Evolutionary conservation across 192 early-diverging fungal genomes (phyloP), one percentile per base, ranked within the genome.

Genomic region (Entomortierella chlamydospora): DNA sequence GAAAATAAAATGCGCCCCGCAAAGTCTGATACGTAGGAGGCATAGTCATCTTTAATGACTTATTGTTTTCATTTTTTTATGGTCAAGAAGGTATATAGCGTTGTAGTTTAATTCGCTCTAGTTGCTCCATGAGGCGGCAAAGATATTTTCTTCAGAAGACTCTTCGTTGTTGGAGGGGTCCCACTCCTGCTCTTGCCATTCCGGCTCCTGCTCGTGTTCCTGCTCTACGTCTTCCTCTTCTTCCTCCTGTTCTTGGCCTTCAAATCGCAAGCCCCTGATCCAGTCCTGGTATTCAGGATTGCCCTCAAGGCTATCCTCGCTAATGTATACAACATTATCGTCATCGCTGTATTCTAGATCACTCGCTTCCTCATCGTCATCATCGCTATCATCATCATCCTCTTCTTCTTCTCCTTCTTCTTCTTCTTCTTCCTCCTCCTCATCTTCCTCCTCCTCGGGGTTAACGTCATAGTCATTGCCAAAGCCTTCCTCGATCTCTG

Each of bases 51-150:
- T n/a, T n/a, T n/a, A n/a, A n/a, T n/a, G n/a, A n/a, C n/a, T n/a
- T n/a, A n/a, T n/a, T n/a, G n/a, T n/a, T n/a, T n/a, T n/a, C n/a
- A n/a, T n/a, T n/a, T n/a, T n/a, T n/a, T n/a, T n/a, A n/a, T n/a
- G n/a, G n/a, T n/a, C n/a, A n/a, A n/a, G n/a, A n/a, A n/a, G n/a
- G n/a, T n/a, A n/a, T n/a, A n/a, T n/a, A n/a, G n/a, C n/a, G n/a
- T n/a, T n/a, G n/a, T n/a, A n/a, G n/a, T n/a, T n/a, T n/a, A n/a
- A n/a, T n/a, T n/a, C n/a, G n/a, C n/a, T n/a, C n/a, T n/a, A n/a
- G n/a, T n/a, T n/a, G n/a, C n/a, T n/a, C 73, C 73, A 77, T 0
- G 64, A 68, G 22, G 73, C 73, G 10, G 73, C 73, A 65, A 68
- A 77, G 59, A 77, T 49, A 61, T 78, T 67, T 39, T 78, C 74